Evolutionary conservation across 208 protist genomes (phyloP), one percentile per base, ranked within the genome.

Genomic region (Leishmania arabica): DNA sequence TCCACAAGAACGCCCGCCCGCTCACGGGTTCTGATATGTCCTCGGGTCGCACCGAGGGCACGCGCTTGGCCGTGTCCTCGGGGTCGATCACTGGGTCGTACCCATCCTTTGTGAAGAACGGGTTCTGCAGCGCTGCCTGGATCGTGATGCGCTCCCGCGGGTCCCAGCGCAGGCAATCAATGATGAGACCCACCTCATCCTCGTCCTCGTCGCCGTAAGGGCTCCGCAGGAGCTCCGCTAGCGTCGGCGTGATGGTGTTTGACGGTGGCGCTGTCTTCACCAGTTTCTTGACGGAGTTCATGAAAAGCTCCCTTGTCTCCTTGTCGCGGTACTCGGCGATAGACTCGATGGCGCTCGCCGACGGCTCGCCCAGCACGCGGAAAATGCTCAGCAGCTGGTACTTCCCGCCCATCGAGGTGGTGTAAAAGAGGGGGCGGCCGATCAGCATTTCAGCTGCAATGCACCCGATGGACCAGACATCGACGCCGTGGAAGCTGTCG

Each of bases 311-410:
- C 65, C 74, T 81, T 5, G 81, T 90, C 1, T 80, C 64, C 69
- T 77, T 76, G 71, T 93, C 87, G 21, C 93, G 91, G 69, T 90
- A 88, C 31, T 88, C 75, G 17, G 84, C 75, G 95, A 98, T 66
- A 75, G 83, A 82, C 51, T 90, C 90, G 47, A 99, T 93, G 65
- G 97, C 97, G 64, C 87, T 86, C 68, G 88, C 80, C 9, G 88
- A 87, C 17, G 95, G 96, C 72, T 80, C 66, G 15, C 97, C 96
- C 8, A 96, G 90, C 13, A 99, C 90, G 34, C 90, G 89, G 68
- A 99, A 90, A 69, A 99, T 99, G 13, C 87, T 82, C 60, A 97
- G 87, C 24, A 99, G 84, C 86, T 99, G 99, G 31, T 95, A 95
- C 77, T 96, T 91, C 4, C 94, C 92, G 73, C 99, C 99, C 81